A percentile compares a stretch with the other conserved stretches of the same genome.
Evolutionary conservation across 2,329 filamentous ascomycete species (phyloP).

Genomic region (Claviceps sp.): DNA sequence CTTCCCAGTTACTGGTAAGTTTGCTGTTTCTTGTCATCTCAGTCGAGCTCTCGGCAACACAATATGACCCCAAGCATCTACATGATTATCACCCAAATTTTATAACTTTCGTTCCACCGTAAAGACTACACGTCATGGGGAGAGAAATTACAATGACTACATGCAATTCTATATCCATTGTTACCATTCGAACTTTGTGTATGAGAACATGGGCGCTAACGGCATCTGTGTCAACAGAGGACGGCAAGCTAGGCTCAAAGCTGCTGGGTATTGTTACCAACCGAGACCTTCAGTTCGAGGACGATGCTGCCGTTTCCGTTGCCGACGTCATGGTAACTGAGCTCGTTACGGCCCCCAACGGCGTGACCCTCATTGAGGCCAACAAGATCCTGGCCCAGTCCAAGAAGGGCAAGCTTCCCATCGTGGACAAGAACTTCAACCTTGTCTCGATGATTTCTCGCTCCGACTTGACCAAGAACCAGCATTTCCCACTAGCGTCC

Average conservation of each 20-base stretch:
- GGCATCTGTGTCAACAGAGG: constrained; percentile 44
- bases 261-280: constrained; percentile 95
- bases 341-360: constrained; percentile 72
- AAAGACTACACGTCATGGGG: constrained; percentile 79
- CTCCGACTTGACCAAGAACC: constrained; percentile 96
- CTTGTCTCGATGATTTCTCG: constrained; percentile 84
- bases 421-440: constrained; percentile 72
- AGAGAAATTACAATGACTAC: constrained; percentile 30
- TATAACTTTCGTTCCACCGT: constrained; percentile 99
- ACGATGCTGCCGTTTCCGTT: constrained; percentile 56
- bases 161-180: constrained; percentile 9
- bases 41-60: background rate
- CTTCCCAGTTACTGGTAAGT: constrained; percentile 87
- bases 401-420: constrained; percentile 97
- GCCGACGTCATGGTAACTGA: constrained; percentile 92
- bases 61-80: constrained; percentile 17
- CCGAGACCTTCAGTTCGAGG: constrained; percentile 95
- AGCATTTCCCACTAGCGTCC: constrained; percentile 89
- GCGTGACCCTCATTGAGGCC: constrained; percentile 74
- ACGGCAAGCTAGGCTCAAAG: constrained; percentile 85
- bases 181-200: background rate
- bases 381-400: constrained; percentile 88
- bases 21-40: constrained; percentile 28
- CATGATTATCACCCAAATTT: constrained; percentile 67
- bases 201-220: background rate